Evolutionary conservation across 2,329 filamentous ascomycete species (phyloP).

Genomic region (Kalmusia sp.): DNA sequence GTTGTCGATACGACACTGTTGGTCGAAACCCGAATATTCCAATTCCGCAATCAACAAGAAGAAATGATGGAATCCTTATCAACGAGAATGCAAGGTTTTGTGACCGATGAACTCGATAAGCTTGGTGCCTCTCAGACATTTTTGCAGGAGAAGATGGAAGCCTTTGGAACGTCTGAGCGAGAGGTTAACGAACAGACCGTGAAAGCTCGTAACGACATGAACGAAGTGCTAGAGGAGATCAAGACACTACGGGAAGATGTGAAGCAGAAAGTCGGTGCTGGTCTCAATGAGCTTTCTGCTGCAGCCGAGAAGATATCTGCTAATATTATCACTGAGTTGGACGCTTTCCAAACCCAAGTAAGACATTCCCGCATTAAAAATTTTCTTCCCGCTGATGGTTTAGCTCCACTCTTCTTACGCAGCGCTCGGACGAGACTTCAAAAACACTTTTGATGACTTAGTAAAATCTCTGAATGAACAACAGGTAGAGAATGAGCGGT

Average conservation of each 20-base stretch:
- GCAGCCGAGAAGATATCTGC: slow-evolving; percentile 89
- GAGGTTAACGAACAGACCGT: slow-evolving; percentile 73
- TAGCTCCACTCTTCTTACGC: slow-evolving; percentile 85
- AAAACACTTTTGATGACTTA: slow-evolving; percentile 81
- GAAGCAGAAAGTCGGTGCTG: slow-evolving; percentile 83
- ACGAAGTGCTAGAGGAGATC: slow-evolving; percentile 89
- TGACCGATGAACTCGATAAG: slow-evolving; percentile 75
- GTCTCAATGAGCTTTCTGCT: slow-evolving; percentile 79
- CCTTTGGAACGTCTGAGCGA: slow-evolving; percentile 71
- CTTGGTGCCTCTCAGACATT: slow-evolving; percentile 74
- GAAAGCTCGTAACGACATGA: slow-evolving; percentile 82
- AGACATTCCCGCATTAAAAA: no score
- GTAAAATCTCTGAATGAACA: slow-evolving; percentile 77
- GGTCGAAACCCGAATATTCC: slow-evolving; percentile 76
- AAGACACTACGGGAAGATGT: slow-evolving; percentile 87
- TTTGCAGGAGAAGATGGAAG: slow-evolving; percentile 71
- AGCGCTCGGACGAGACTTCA: slow-evolving; percentile 84
- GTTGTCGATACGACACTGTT: slow-evolving; percentile 78
- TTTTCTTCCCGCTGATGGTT: not conserved
- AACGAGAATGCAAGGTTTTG: slow-evolving; percentile 76
- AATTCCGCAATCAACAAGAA: slow-evolving; percentile 76
- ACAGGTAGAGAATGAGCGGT: slow-evolving; percentile 74
- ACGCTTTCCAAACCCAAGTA: slow-evolving; percentile 77
- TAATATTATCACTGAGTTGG: slow-evolving; percentile 85
- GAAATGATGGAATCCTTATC: slow-evolving; percentile 73